Conservation (phyloP, 75 land plant species). For the Picea sitchensis region DNA sequence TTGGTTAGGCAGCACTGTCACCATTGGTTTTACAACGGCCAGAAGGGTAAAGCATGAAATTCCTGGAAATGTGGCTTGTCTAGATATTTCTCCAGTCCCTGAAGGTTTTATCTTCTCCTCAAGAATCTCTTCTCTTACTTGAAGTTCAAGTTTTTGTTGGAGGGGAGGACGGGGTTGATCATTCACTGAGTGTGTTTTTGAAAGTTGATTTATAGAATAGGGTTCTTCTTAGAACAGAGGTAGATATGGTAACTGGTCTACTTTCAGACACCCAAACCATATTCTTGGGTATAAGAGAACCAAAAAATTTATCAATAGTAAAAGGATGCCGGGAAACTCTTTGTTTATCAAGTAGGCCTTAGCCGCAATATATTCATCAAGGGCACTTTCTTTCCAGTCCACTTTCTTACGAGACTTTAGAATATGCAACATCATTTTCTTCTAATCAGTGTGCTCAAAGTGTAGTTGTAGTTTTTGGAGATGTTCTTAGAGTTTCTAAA, state of each 20-base stretch:
- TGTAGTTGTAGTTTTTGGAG: conserved; percentile 94
- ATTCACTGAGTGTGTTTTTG: conserved; percentile 94
- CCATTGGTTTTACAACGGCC: too few species aligned
- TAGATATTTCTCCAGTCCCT: conserved; percentile 99
- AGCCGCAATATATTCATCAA: conserved; percentile 95
- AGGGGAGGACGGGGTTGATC: conserved; percentile 97
- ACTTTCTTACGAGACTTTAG: conserved; percentile 90
- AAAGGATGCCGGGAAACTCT: conserved; percentile 84
- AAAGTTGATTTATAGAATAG: conserved; percentile 96
- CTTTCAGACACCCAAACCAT: conserved; percentile 94
- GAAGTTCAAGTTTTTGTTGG: conserved; percentile 92
- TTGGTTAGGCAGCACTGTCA: too few species aligned
- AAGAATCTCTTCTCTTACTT: conserved; percentile 96
- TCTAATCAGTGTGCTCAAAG: conserved; percentile 99
- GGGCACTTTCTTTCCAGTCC: conserved; percentile 94
- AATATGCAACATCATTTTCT: conserved; percentile 94
- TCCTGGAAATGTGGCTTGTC: conserved; percentile 95
- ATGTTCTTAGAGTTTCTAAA: conserved; percentile 87
- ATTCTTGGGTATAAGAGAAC: conserved; percentile 90
- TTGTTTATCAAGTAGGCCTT: conserved; percentile 97
- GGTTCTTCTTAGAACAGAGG: conserved; percentile 90
- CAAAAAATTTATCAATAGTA: conserved; percentile 82
- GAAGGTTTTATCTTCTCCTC: conserved; percentile 91
- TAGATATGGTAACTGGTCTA: conserved; percentile 98
- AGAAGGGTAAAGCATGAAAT: conserved; percentile 94